Conservation (phyloP, 345 rosid genomes). For the Arabis hirsuta region DNA sequence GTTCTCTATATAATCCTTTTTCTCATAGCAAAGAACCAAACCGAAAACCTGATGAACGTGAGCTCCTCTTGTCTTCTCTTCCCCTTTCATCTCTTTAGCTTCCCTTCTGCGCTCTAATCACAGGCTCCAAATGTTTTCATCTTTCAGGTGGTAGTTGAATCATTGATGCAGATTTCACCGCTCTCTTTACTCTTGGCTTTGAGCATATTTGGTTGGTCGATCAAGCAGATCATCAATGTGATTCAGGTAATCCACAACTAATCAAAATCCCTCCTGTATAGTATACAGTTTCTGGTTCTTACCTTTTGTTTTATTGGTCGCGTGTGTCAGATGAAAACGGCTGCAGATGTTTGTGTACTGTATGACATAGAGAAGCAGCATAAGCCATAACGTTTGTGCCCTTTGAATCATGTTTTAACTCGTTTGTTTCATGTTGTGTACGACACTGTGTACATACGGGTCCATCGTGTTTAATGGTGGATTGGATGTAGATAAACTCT, state of each 20-base stretch:
- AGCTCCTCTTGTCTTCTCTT: slow-evolving; percentile 41
- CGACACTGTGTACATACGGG: slow-evolving; percentile 26
- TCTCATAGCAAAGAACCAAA: slow-evolving; percentile 64
- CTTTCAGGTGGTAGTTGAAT: slow-evolving; percentile 56
- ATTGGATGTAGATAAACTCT: slow-evolving; percentile 31
- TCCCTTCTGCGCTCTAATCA: slow-evolving; percentile 3
- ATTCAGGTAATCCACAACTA: slow-evolving; percentile 68
- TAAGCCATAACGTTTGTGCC: slow-evolving; percentile 38
- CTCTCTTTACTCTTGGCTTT: slow-evolving; percentile 59
- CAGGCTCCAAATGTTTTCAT: slow-evolving; percentile 22
- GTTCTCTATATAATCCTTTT: slow-evolving; percentile 83
- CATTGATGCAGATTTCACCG: slow-evolving; percentile 52
- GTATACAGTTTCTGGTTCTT: slow-evolving; percentile 14
- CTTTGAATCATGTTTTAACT: slow-evolving; percentile 12
- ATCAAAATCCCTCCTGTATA: background rate
- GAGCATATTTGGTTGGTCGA: slow-evolving; percentile 82
- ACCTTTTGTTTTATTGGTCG: background rate
- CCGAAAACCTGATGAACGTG: slow-evolving; percentile 67
- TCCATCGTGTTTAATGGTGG: slow-evolving; percentile 25
- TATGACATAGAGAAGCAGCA: slow-evolving; percentile 73
- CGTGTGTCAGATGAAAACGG: slow-evolving; percentile 82
- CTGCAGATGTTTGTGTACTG: slow-evolving; percentile 86
- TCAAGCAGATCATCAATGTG: slow-evolving; percentile 75
- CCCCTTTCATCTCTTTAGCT: slow-evolving; percentile 6
- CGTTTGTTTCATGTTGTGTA: slow-evolving; percentile 25